Evolutionary conservation across 495 filamentous ascomycete species (phyloP), one percentile per base, ranked within the genome.

Genomic region (Penicillium verhagenii): DNA sequence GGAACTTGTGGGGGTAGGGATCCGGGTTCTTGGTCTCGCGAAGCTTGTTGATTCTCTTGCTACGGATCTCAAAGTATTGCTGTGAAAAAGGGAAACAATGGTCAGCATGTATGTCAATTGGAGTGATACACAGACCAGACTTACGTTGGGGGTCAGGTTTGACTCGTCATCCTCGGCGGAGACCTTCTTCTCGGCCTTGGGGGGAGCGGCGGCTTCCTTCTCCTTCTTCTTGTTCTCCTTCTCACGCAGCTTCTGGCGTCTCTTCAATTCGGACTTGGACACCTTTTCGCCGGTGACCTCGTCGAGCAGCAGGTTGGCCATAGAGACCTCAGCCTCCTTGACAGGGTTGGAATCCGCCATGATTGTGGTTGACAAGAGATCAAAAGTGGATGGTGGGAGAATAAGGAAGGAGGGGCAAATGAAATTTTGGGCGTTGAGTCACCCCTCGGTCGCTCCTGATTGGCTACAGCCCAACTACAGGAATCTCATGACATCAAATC

Each of bases 61-160:
- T 91, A 44, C 94, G 90, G 63, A 98, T 95, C 77, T 98, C 93
- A 66, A 96, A 95, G 76, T 97, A 98, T 92, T 96, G 90, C 90
- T 93, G 57, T 44, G 24, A 44, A 47, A 11, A 35, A n/a, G 21
- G 4, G 13, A 13, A 3, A 33, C 25, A 37, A 29, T n/a, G 4
- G 56, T 72, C 50, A 71, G 57, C 37, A 23, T 26, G 28, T 24
- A 23, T 26, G 28, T 24, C 10, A 7, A 45, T 47, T 19, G 31
- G 13, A 24, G 3, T 48, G 19, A 26, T 13, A 2, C n/a, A 42
- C 37, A 5, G n/a, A 31, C 21, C 9, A 51, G 6, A 71, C 86
- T 72, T 67, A 90, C 88, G 76, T 96, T 96, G n/a, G 95, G 92
- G 52, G 87, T 96, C 63, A 98, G 73, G 53, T 94, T 85, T 47